Percentiles rank a stretch among this genome's conserved stretches.
Evolutionary conservation across 169 alveolate genomes (phyloP).

Genomic region (Besnoitia besnoiti): DNA sequence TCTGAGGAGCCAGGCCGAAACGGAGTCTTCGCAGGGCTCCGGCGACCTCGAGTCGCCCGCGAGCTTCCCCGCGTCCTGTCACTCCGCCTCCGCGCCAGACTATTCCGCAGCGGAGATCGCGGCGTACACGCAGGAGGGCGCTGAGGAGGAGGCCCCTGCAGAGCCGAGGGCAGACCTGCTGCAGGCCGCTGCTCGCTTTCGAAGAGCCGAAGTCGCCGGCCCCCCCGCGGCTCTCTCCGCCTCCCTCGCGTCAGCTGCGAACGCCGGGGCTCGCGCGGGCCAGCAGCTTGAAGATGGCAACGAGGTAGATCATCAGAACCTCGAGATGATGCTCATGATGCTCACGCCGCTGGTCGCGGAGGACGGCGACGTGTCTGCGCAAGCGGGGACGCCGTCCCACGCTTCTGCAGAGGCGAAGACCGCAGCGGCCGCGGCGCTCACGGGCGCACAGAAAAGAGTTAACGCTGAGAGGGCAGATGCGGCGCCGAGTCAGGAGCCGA

Average conservation of each 20-base stretch:
- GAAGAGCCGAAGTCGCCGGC: neutral
- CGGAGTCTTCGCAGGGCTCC: neutral
- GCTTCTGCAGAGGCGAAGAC: too few species aligned
- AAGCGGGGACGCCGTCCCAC: too few species aligned
- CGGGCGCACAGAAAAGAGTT: too few species aligned
- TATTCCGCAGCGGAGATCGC: neutral
- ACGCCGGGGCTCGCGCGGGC: neutral
- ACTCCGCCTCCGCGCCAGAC: neutral
- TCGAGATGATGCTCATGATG: constrained; percentile 37
- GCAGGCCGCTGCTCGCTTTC: neutral
- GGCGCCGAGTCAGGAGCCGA: too few species aligned
- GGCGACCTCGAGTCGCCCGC: neutral
- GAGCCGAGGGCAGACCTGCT: too few species aligned
- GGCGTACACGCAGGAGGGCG: neutral
- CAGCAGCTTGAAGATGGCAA: neutral
- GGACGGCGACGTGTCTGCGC: too few species aligned
- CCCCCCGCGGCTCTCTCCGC: neutral
- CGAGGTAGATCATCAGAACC: neutral
- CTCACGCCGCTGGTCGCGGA: constrained; percentile 6
- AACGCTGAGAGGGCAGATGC: too few species aligned
- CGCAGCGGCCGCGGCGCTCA: too few species aligned
- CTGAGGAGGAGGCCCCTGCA: too few species aligned
- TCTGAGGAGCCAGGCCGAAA: neutral
- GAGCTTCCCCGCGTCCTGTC: neutral
- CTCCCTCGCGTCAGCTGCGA: neutral